Evolutionary conservation across 1,284 basidiomycete genomes (phyloP), one percentile per base, ranked within the genome.

Genomic region (Malassezia psittaci): DNA sequence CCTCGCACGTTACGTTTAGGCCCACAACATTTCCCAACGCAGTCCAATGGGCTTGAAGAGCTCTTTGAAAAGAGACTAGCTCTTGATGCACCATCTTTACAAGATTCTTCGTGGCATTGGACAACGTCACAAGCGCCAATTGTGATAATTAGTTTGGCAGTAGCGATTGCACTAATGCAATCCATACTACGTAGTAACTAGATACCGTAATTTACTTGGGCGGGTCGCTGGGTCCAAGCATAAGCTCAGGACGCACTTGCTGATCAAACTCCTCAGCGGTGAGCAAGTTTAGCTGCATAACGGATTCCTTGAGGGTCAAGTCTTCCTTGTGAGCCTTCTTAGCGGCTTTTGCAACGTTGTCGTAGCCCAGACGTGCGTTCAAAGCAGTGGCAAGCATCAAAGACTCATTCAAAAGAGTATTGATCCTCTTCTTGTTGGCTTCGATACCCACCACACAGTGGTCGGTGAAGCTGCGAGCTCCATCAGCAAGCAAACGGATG

Each of bases 311-410:
- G 74, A 98, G 76, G 48, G 93, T 98, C 47, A 85, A 88, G 21
- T 91, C 94, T 77, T 98, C 90, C 77, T 87, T 90, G 81, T 98
- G 94, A 13, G 94, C 94, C 78, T 98, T 98, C 83, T 99, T 99
- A 39, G 94, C 94, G 65, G 88, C 90, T 77, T 89, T 91, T 49
- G 94, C 94, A 42, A 96, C 93, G 77, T 94, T 93, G 79, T 94
- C 90, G 76, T 93, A 94, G 58, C 90, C 90, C 56, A 94, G 81
- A 72, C 89, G 86, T 68, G 83, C 85, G 81, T 96, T 96, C 58
- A 96, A 78, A 72, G 91, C 90, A 18, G 90, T 94, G 11, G 90
- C 90, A 74, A 98, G 79, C 93, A 96, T 98, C n/a, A 74, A 56
- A 32, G 59, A 62, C 79, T 98, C 90, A 77, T 96, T 88, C 69